Evolutionary conservation across 2,329 filamentous ascomycete genomes (phyloP).

Genomic region (Metarhizium sp.): DNA sequence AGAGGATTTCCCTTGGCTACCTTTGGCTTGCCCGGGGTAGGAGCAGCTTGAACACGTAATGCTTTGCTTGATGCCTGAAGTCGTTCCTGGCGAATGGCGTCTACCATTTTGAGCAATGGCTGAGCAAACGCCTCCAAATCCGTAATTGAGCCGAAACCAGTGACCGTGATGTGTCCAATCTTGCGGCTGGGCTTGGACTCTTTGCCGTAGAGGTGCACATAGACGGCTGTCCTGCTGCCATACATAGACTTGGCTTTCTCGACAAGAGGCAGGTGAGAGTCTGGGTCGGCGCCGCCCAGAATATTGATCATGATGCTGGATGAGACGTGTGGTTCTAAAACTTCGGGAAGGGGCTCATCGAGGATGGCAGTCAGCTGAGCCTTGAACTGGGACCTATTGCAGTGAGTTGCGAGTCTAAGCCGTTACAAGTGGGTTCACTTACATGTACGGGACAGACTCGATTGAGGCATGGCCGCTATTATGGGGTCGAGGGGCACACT

Average conservation of each 20-base stretch:
- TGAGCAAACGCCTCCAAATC: slow-evolving; percentile 51
- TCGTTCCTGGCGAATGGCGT: slow-evolving; percentile 48
- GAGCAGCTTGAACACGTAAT: slow-evolving; percentile 21
- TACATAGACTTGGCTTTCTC: slow-evolving; percentile 35
- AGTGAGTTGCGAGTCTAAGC: not conserved
- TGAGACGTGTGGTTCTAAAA: slow-evolving; percentile 48
- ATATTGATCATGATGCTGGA: slow-evolving; percentile 74
- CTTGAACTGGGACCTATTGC: slow-evolving; percentile 66
- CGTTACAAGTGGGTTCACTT: not conserved
- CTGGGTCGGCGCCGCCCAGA: slow-evolving; percentile 56
- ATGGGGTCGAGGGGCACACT: slow-evolving; percentile 59
- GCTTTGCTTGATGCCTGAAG: slow-evolving; percentile 30
- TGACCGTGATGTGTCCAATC: slow-evolving; percentile 88
- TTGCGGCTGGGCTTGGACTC: slow-evolving; percentile 79
- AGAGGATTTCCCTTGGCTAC: slow-evolving; percentile 33
- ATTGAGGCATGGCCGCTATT: slow-evolving; percentile 96
- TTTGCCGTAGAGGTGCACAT: slow-evolving; percentile 88
- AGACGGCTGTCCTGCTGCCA: slow-evolving; percentile 36
- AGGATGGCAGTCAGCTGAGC: slow-evolving; percentile 82
- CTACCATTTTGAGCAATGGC: slow-evolving; percentile 57
- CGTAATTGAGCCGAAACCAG: slow-evolving; percentile 56
- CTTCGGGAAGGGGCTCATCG: slow-evolving; percentile 45
- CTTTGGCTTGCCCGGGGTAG: slow-evolving; percentile 4
- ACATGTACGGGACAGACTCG: slow-evolving; percentile 70
- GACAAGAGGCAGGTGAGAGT: slow-evolving; percentile 49